phyloP scores from a whole-genome alignment of 2,329 filamentous ascomycete species.

The Stagonosporopsis tanaceti region DNA sequence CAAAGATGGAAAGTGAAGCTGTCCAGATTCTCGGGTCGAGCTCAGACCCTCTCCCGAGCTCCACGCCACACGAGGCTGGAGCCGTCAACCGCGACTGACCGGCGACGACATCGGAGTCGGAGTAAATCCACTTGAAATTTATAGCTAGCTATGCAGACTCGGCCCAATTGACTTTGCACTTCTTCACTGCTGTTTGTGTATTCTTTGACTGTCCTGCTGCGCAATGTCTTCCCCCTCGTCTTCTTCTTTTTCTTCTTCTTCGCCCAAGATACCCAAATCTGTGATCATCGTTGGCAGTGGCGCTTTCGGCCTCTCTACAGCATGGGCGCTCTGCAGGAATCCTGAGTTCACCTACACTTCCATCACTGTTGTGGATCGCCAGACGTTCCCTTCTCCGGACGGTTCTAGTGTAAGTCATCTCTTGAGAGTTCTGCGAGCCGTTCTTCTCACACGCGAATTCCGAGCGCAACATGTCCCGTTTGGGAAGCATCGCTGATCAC shows the following conservation, averaged over 20 bases:
- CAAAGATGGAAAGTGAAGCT: slow-evolving; percentile 1
- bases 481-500: slow-evolving; percentile 11
- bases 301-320: slow-evolving; percentile 69
- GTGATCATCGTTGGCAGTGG: slow-evolving; percentile 61
- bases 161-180: background rate
- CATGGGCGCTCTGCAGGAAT: slow-evolving; percentile 73
- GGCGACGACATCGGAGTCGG: slow-evolving; percentile 43
- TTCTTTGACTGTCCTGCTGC: slow-evolving; percentile 6
- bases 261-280: slow-evolving; percentile 48
- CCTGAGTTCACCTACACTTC: slow-evolving; percentile 58
- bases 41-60: slow-evolving; percentile 13
- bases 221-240: slow-evolving; percentile 30
- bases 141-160: slow-evolving; percentile 18
- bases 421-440: background rate
- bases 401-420: slow-evolving; percentile 58
- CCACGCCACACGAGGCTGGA: slow-evolving; percentile 18
- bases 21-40: slow-evolving; percentile 17
- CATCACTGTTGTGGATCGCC: slow-evolving; percentile 67
- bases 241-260: slow-evolving; percentile 1
- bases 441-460: background rate
- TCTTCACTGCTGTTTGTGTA: slow-evolving; percentile 8
- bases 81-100: slow-evolving; percentile 34
- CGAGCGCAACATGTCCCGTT: slow-evolving; percentile 9
- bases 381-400: slow-evolving; percentile 65
- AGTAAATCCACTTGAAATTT: slow-evolving; percentile 16